Evolutionary conservation across 2,329 filamentous ascomycete species (phyloP), one percentile per base, ranked within the genome.

Genomic region (Amauroascus verrucosus): DNA sequence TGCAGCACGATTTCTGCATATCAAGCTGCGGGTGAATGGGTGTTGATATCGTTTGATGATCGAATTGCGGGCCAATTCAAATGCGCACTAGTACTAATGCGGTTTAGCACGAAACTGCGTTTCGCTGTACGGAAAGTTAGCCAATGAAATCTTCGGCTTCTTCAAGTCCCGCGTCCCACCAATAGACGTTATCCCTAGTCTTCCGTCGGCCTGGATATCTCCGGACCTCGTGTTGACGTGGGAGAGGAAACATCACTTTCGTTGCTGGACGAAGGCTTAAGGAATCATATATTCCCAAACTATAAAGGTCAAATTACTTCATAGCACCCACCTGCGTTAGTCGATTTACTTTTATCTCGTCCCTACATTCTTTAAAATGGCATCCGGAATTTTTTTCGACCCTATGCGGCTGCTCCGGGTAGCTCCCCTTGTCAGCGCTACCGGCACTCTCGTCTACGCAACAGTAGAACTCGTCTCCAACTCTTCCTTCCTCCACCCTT

Each of bases 351-450:
- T n/a, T 41, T 9, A 6, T 18, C n/a, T 13, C n/a, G n/a, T n/a
- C n/a, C 38, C 8, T 24, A 14, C 43, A 48, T 9, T 28, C 20
- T 33, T 11, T 14, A 46, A 14, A 14, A 57, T 57, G 55, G 55
- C 55, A 4, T 57, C 55, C 4, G 52, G 52, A 38, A 32, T 47
- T n/a, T 24, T 57, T 30, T 54, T 57, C 44, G 55, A 57, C 38
- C 55, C 55, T n/a, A 52, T 57, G 24, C 48, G 52, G 30, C 55
- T 58, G 32, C 65, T 77, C 32, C 69, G 75, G 44, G 59, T 73
- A 16, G 65, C 72, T 1, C 75, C 75, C 0, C 63, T 77, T 22
- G 58, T 77, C 57, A 72, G 73, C n/a, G 72, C 74, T 2, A 75
- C 74, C 1, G 69, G 69, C 59, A 70, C 73, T 0, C 66, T 77